phyloP scores from a whole-genome alignment of 1,284 basidiomycete species.

The Boletus smithii region DNA sequence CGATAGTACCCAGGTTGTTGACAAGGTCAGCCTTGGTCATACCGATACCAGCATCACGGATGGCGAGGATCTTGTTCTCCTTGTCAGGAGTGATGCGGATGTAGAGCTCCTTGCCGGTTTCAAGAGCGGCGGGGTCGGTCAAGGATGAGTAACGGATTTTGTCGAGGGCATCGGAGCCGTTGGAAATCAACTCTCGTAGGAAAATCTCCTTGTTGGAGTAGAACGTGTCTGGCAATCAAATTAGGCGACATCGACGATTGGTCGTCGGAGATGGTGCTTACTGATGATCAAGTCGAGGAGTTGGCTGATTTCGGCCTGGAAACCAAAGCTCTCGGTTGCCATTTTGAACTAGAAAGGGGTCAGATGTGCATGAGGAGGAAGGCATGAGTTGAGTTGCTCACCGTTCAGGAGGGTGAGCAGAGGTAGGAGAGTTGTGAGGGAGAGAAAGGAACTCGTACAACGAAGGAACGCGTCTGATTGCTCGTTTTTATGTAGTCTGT shows the following conservation, averaged over 20 bases:
- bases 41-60: slow-evolving; percentile 97
- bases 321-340: slow-evolving; percentile 82
- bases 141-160: slow-evolving; percentile 94
- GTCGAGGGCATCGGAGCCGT: slow-evolving; percentile 92
- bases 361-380: neutral
- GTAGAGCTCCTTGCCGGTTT: slow-evolving; percentile 84
- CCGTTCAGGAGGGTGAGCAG: slow-evolving; percentile 14
- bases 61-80: slow-evolving; percentile 89
- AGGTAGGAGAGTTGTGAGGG: slow-evolving; percentile 10
- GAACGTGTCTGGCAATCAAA: slow-evolving; percentile 72
- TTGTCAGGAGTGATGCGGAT: slow-evolving; percentile 94
- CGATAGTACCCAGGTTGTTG: slow-evolving; percentile 99
- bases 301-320: slow-evolving; percentile 97
- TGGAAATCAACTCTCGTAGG: slow-evolving; percentile 93
- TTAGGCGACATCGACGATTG: neutral
- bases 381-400: slow-evolving; percentile 10
- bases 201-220: slow-evolving; percentile 99
- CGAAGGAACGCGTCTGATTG: slow-evolving; percentile 18
- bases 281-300: slow-evolving; percentile 90
- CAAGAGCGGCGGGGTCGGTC: slow-evolving; percentile 86
- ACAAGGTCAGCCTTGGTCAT: slow-evolving; percentile 99
- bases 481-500: slow-evolving; percentile 43
- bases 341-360: slow-evolving; percentile 41
- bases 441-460: slow-evolving; percentile 12
- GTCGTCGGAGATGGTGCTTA: slow-evolving; percentile 36